These are phyloP conservation scores for Ascoidea rubescens DNA, from an alignment of 805 yeast genomes.

Conservation along the genomic window DNA sequence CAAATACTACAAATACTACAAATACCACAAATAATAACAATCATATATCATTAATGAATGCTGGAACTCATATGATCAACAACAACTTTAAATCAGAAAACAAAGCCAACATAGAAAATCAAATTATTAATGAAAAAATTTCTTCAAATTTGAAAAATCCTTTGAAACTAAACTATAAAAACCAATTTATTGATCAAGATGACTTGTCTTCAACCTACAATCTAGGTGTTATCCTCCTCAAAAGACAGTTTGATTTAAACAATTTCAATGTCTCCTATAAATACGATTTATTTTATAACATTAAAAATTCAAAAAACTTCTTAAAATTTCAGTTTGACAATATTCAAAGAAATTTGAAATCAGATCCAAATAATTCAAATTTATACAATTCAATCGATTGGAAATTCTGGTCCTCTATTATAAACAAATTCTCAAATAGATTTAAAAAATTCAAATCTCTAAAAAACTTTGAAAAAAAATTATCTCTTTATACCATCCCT, in stretches of 20 bases:
- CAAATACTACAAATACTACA: neutral
- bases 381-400: slow-evolving; percentile 3
- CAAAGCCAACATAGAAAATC: no score
- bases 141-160: neutral
- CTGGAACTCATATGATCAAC: no score
- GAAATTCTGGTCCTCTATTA: slow-evolving; percentile 9
- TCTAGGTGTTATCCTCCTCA: neutral
- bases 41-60: no score
- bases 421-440: slow-evolving; percentile 8
- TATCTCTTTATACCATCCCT: slow-evolving; percentile 6
- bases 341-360: neutral
- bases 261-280: slow-evolving; percentile 9
- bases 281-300: slow-evolving; percentile 8
- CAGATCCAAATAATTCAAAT: neutral
- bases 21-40: neutral
- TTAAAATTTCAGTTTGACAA: slow-evolving; percentile 4
- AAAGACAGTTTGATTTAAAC: slow-evolving; percentile 8
- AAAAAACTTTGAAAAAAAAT: slow-evolving; percentile 4
- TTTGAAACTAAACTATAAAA: no score
- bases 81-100: neutral
- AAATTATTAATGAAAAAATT: neutral
- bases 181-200: neutral
- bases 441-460: slow-evolving; percentile 6
- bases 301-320: slow-evolving; percentile 6
- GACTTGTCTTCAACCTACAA: neutral